Conservation (phyloP, 2,329 filamentous ascomycete species). For the Colletotrichum tanaceti region DNA sequence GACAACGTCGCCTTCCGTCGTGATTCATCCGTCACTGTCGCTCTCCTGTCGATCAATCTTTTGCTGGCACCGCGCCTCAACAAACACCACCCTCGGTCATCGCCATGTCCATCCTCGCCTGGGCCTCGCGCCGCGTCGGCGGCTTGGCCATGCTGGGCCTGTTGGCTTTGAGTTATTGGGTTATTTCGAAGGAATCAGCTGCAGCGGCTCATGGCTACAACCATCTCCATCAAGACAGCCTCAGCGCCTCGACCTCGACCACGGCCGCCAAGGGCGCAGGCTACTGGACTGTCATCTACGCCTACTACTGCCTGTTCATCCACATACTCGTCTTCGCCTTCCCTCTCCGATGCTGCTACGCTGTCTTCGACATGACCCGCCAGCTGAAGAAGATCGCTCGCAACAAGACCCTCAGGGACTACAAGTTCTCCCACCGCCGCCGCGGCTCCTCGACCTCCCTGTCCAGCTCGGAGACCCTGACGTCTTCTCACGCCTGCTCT, state of each 20-base stretch:
- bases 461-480: constrained; percentile 67
- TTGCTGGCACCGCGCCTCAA: constrained; percentile 29
- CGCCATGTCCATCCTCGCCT: constrained; percentile 65
- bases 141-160: constrained; percentile 66
- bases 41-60: constrained; percentile 13
- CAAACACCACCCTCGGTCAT: constrained; percentile 31
- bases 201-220: constrained; percentile 58
- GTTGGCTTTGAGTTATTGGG: constrained; percentile 64
- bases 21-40: constrained; percentile 20
- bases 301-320: constrained; percentile 73
- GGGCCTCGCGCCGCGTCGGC: constrained; percentile 65
- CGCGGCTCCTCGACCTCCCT: constrained; percentile 66
- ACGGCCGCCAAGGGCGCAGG: constrained; percentile 56
- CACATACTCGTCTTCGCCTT: constrained; percentile 74
- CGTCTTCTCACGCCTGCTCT: constrained; percentile 59
- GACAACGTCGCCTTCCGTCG: constrained; percentile 32
- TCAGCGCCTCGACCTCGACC: constrained; percentile 48
- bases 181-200: constrained; percentile 63
- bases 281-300: constrained; percentile 65
- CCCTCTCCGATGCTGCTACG: constrained; percentile 71
- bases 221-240: constrained; percentile 54
- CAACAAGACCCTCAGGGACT: constrained; percentile 59
- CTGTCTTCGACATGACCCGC: constrained; percentile 67
- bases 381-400: constrained; percentile 59
- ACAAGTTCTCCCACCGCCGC: constrained; percentile 60